Percentiles rank a stretch among this genome's conserved stretches.
phyloP scores from a whole-genome alignment of 1,284 basidiomycete genomes.

The Puccinia hordei region DNA sequence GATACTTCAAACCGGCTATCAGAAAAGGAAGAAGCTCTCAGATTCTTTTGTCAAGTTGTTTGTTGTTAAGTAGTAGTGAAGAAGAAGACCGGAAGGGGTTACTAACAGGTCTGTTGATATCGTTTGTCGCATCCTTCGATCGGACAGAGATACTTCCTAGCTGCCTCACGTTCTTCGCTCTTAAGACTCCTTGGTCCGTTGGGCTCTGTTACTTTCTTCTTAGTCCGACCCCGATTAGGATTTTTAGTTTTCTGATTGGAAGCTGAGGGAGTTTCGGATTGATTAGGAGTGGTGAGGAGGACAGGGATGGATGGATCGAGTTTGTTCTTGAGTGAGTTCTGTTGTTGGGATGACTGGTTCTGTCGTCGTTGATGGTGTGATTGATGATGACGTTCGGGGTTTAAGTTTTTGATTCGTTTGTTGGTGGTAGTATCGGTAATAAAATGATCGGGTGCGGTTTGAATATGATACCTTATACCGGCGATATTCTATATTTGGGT shows the following conservation, averaged over 20 bases:
- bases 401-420: neutral
- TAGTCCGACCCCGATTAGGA: neutral
- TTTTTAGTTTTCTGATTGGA: neutral
- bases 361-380: neutral
- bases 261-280: neutral
- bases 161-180: slow-evolving; percentile 28
- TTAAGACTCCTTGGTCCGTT: neutral
- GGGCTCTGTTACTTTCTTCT: neutral
- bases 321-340: neutral
- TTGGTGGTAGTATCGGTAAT: slow-evolving; percentile 20
- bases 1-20: slow-evolving; percentile 46
- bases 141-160: slow-evolving; percentile 42
- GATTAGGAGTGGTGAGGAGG: neutral
- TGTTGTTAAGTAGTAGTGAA: too few relatives aligned
- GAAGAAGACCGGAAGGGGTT: neutral
- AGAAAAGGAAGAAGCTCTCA: neutral
- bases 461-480: slow-evolving; percentile 43
- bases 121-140: slow-evolving; percentile 37
- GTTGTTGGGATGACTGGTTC: neutral
- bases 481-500: slow-evolving; percentile 35
- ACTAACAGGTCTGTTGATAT: slow-evolving; percentile 45
- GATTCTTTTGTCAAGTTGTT: too few relatives aligned
- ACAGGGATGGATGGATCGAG: neutral
- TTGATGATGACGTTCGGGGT: slow-evolving; percentile 30
- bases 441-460: slow-evolving; percentile 39